Base-by-base conservation (phyloP, 768 basidiomycete genomes). In the Mycena metata region DNA sequence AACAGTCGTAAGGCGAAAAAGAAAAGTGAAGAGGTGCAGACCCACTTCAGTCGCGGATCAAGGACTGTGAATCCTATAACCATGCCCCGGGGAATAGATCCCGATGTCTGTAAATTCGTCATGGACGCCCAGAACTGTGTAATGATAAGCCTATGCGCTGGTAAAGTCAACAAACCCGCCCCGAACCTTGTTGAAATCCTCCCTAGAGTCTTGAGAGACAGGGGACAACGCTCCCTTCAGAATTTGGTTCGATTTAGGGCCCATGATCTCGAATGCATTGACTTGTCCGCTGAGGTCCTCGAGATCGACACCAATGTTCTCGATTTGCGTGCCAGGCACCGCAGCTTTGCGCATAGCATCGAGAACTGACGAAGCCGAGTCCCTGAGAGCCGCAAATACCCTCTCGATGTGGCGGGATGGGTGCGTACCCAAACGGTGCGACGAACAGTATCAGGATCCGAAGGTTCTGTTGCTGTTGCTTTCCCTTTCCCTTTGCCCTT, bases 261-360 rank as follows among this genome's bases (percentile, higher is more conserved):
- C 97, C 83, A 93, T 92, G 39, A 98, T 87, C 77, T 99, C 96
- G 72, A 97, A 97, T 7, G 90, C 84, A 68, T 93, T 93, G 47
- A 95, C 72, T 55, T 89, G 86, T 2, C 88, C 89, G 62, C 91
- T 82, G 54, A 96, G 77, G 76, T 96, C 93, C 9, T 85, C 83
- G 17, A 96, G 83, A 71, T 94, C 90, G 12, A 96, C 78, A 23
- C 84, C 81, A 24, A 80, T 69, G 46, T 78, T 77, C 21, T 74
- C 71, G 43, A 73, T 49, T 69, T 69, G 36, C 69, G 74, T 26
- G 66, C 66, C 60, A 71, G 74, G 43, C 24, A 60, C 55, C 68
- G 73, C 60, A 74, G 60, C 60, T 51, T 68, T 64, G 45, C 70
- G 79, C 26, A 76, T 76, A 19, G 75, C 75, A 33, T 86, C 83